phyloP scores from a whole-genome alignment of 2,329 filamentous ascomycete species.

The Sporothrix sp. region DNA sequence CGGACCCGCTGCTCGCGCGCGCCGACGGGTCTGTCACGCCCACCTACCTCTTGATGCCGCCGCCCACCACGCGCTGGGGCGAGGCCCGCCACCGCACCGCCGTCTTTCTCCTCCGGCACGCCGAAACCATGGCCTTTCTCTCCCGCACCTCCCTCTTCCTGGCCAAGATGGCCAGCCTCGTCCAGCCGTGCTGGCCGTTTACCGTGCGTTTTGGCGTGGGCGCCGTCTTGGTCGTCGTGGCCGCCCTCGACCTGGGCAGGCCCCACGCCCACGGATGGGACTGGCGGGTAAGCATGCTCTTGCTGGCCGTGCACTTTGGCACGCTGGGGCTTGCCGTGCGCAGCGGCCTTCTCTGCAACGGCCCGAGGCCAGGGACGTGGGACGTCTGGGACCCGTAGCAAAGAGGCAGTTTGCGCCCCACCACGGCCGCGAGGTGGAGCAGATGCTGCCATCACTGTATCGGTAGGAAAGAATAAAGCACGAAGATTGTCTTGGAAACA shows the following conservation, averaged over 20 bases:
- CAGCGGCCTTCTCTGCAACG: slow-evolving; percentile 26
- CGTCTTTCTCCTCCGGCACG: slow-evolving; percentile 24
- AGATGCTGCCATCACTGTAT: no score
- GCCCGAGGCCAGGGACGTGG: slow-evolving; percentile 15
- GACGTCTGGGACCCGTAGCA: slow-evolving; percentile 16
- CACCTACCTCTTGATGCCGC: slow-evolving; percentile 36
- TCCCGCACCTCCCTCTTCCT: slow-evolving; percentile 55
- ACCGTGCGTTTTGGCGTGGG: slow-evolving; percentile 54
- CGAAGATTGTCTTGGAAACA: background rate
- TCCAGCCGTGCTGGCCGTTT: slow-evolving; percentile 61
- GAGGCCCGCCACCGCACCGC: slow-evolving; percentile 26
- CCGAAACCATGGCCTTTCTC: slow-evolving; percentile 26
- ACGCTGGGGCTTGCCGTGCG: slow-evolving; percentile 25
- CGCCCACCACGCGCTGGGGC: slow-evolving; percentile 31
- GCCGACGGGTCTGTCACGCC: slow-evolving; percentile 20
- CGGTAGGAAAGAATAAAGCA: no score
- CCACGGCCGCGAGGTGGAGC: no score
- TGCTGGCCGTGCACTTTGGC: slow-evolving; percentile 28
- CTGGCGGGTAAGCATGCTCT: slow-evolving; percentile 26
- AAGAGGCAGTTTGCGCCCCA: no score
- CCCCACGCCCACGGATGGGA: slow-evolving; percentile 24
- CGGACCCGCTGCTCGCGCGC: no score
- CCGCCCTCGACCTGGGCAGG: slow-evolving; percentile 53
- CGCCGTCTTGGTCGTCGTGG: slow-evolving; percentile 58
- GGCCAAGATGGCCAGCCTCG: slow-evolving; percentile 56